phyloP scores from a whole-genome alignment of 371 early-diverging fungal genomes.

The Phascolomyces articulosus region DNA sequence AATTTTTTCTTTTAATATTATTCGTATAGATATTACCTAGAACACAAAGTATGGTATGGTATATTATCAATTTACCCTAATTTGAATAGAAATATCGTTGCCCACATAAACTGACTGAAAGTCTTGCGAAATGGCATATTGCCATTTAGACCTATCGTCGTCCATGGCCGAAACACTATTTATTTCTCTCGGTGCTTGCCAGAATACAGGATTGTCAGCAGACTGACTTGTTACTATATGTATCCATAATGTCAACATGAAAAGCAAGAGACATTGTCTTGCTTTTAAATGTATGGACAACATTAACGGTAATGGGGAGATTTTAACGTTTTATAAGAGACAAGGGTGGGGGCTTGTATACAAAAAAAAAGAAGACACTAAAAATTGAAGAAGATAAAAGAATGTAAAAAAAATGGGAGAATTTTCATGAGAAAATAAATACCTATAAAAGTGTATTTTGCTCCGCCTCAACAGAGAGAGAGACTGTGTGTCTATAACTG shows the following conservation, averaged over 20 bases:
- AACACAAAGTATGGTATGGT: background rate
- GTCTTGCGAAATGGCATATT: slow-evolving; percentile 18
- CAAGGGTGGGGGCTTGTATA: background rate
- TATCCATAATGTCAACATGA: slow-evolving; percentile 1
- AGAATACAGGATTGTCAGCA: slow-evolving; percentile 2
- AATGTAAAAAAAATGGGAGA: too few species aligned
- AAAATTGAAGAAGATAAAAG: too few species aligned
- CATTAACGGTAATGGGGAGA: background rate
- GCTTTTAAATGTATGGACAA: background rate
- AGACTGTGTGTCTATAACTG: too few species aligned
- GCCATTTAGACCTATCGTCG: slow-evolving; percentile 14
- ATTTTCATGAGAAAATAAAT: too few species aligned
- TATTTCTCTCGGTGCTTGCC: slow-evolving; percentile 27
- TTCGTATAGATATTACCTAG: too few species aligned
- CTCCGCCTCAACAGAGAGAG: too few species aligned
- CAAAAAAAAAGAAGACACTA: background rate
- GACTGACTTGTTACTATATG: background rate
- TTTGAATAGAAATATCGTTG: slow-evolving; percentile 12
- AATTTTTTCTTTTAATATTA: too few species aligned
- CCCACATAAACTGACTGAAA: slow-evolving; percentile 36
- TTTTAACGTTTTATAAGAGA: background rate
- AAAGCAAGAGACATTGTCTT: background rate
- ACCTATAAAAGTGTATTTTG: too few species aligned
- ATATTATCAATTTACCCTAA: background rate
- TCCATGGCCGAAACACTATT: slow-evolving; percentile 15